A percentile compares a stretch with the other conserved stretches of the same genome.
These are phyloP conservation scores for Macrophomina pseudophaseolina DNA, from an alignment of 2,329 filamentous ascomycete species.

Conservation along the genomic window DNA sequence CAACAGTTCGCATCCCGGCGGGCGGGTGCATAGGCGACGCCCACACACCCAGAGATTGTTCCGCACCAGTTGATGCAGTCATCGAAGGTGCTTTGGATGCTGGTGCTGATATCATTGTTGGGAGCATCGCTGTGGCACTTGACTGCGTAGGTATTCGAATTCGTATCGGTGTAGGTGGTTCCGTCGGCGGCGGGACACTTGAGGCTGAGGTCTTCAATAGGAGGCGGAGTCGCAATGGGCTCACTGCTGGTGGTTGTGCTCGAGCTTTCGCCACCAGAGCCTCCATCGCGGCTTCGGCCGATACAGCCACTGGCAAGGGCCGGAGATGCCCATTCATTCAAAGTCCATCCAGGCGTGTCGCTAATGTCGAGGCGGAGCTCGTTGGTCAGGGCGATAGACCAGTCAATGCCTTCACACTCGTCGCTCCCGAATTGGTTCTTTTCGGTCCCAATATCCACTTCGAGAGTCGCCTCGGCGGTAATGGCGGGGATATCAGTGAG, in stretches of 20 bases:
- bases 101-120: not conserved
- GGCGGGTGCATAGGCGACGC: not conserved
- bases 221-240: not conserved
- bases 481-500: slow-evolving; percentile 28
- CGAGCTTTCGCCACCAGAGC: not conserved
- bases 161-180: slow-evolving; percentile 9
- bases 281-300: not conserved
- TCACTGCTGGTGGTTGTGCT: not conserved
- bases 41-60: not conserved
- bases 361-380: slow-evolving; percentile 21
- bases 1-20: not conserved
- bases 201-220: slow-evolving; percentile 9
- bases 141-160: not conserved
- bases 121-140: not conserved
- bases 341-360: slow-evolving; percentile 3
- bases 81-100: not conserved
- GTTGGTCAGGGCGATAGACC: slow-evolving; percentile 26
- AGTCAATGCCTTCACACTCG: slow-evolving; percentile 28
- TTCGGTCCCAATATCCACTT: slow-evolving; percentile 7
- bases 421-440: slow-evolving; percentile 23
- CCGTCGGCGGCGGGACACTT: slow-evolving; percentile 9
- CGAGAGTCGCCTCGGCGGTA: slow-evolving; percentile 22
- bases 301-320: slow-evolving; percentile 19
- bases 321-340: slow-evolving; percentile 17
- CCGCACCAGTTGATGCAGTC: slow-evolving; percentile 16